phyloP scores from a whole-genome alignment of 306 rosid genomes.

The Vigna reflexopilosa region DNA sequence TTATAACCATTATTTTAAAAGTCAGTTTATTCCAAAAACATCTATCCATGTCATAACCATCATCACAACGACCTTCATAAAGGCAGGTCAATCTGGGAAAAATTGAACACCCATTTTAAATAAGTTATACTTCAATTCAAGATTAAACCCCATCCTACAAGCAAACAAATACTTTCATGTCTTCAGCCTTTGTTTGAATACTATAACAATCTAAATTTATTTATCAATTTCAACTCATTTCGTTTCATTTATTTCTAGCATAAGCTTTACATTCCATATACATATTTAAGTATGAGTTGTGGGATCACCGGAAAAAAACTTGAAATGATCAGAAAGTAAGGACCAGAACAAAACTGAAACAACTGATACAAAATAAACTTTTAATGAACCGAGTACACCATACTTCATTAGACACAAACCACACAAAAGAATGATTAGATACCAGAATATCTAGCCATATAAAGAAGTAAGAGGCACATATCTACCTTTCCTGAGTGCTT shows the following conservation, averaged over 20 bases:
- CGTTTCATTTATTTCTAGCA: background rate
- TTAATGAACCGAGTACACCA: background rate
- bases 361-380: background rate
- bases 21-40: slow-evolving; percentile 8
- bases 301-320: too few relatives aligned
- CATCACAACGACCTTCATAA: background rate
- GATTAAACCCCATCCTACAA: background rate
- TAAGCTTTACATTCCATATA: background rate
- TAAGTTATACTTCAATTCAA: background rate
- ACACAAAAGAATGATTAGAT: background rate
- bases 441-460: slow-evolving; percentile 29
- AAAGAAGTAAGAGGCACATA: background rate
- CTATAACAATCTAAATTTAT: background rate
- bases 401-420: background rate
- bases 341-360: background rate
- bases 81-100: background rate
- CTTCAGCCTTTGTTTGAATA: background rate
- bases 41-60: slow-evolving; percentile 8
- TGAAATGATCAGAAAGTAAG: background rate
- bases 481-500: background rate
- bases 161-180: background rate
- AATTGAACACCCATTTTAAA: background rate
- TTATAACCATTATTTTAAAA: slow-evolving; percentile 11
- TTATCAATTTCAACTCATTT: background rate
- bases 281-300: background rate